A percentile compares a stretch with the other conserved stretches of the same genome.
phyloP scores from a whole-genome alignment of 2,329 filamentous ascomycete species.

The Pseudogymnoascus sp. region DNA sequence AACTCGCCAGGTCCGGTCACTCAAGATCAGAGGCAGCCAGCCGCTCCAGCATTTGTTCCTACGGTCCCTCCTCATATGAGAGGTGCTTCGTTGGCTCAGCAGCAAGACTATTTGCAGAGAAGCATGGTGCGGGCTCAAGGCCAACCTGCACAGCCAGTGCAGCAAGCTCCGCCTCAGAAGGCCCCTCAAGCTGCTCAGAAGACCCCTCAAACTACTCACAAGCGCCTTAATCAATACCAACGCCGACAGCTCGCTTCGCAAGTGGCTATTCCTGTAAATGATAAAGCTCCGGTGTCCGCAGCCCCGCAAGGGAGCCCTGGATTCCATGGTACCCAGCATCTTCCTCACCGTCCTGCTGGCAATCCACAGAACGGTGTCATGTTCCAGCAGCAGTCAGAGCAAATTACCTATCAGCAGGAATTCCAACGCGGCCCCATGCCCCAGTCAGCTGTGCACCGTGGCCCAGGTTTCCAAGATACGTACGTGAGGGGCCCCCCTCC shows the following conservation, averaged over 20 bases:
- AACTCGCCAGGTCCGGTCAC: slow-evolving; percentile 34
- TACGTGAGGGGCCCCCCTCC: background rate
- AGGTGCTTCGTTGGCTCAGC: slow-evolving; percentile 15
- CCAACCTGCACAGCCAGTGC: background rate
- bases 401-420: slow-evolving; percentile 16
- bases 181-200: background rate
- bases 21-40: slow-evolving; percentile 4
- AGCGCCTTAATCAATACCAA: slow-evolving; percentile 23
- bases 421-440: slow-evolving; percentile 22
- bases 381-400: slow-evolving; percentile 13
- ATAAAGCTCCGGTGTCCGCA: slow-evolving; percentile 11
- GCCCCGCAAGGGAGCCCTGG: slow-evolving; percentile 6
- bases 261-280: slow-evolving; percentile 11
- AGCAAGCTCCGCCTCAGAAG: background rate
- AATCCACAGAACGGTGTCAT: slow-evolving; percentile 9
- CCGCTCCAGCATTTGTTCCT: slow-evolving; percentile 10
- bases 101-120: slow-evolving; percentile 18
- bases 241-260: slow-evolving; percentile 11
- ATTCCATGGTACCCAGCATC: slow-evolving; percentile 10
- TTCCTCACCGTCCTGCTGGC: background rate
- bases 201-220: background rate
- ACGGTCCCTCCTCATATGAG: slow-evolving; percentile 20
- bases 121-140: background rate
- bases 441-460: slow-evolving; percentile 16
- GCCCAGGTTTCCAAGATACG: background rate